Conservation (phyloP, 495 filamentous ascomycete species). For the Podospora australis region DNA sequence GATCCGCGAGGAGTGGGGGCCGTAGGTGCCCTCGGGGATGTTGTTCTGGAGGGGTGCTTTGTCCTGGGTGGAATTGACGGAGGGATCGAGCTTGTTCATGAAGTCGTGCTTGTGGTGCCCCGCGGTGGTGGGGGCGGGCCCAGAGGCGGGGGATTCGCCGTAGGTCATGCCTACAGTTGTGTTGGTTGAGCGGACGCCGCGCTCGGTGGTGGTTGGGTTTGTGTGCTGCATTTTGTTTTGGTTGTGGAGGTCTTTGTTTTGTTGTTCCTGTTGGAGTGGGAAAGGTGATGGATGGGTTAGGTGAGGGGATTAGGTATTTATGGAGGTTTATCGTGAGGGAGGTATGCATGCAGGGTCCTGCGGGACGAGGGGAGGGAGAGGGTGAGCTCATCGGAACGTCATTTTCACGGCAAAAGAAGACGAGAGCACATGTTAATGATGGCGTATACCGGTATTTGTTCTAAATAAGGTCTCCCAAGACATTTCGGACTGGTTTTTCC, state of each 20-base stretch:
- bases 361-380: too few species aligned
- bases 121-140: constrained; percentile 24
- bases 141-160: constrained; percentile 22
- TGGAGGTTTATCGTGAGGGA: too few species aligned
- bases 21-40: constrained; percentile 34
- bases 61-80: constrained; percentile 50
- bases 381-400: too few species aligned
- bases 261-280: neutral
- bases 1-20: constrained; percentile 26
- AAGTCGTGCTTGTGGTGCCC: constrained; percentile 53
- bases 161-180: too few species aligned
- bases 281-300: too few species aligned
- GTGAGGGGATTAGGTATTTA: too few species aligned
- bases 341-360: too few species aligned
- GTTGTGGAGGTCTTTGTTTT: neutral
- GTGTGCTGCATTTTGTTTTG: neutral
- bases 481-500: too few species aligned
- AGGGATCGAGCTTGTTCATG: constrained; percentile 60
- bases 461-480: too few species aligned
- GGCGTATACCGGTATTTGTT: too few species aligned
- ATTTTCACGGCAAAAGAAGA: too few species aligned
- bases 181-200: constrained; percentile 5
- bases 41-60: constrained; percentile 16
- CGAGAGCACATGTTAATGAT: too few species aligned
- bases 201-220: constrained; percentile 5